Percentiles rank a stretch among this genome's conserved stretches.
phyloP scores from a whole-genome alignment of 2,329 filamentous ascomycete genomes.

The Trichoderma atroviride region DNA sequence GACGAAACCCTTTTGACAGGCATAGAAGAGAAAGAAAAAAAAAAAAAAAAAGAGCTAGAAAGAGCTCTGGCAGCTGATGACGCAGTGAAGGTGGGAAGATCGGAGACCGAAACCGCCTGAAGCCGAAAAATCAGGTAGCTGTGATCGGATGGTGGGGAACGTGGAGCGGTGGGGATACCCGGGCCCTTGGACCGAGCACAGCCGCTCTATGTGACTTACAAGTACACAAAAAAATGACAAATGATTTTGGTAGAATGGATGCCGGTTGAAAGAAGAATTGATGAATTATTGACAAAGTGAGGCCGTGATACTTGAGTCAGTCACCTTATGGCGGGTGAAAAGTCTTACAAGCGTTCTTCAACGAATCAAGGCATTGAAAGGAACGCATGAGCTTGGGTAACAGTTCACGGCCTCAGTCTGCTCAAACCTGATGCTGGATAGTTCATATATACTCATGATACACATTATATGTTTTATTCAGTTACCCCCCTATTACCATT shows the following conservation, averaged over 20 bases:
- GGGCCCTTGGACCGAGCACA: constrained; percentile 4
- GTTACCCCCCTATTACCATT: neutral
- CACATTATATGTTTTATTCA: neutral
- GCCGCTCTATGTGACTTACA: neutral
- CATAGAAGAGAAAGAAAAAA: neutral
- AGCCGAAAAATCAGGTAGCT: constrained; percentile 19
- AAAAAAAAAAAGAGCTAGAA: neutral
- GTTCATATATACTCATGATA: neutral
- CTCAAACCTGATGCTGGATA: neutral
- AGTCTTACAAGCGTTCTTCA: neutral
- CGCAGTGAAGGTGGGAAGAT: constrained; percentile 18
- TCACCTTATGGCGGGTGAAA: neutral
- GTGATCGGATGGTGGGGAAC: constrained; percentile 15
- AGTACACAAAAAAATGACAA: neutral
- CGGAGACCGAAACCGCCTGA: constrained; percentile 8
- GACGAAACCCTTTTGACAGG: neutral
- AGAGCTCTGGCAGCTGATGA: neutral
- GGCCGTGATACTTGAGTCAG: neutral
- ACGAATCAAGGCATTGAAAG: neutral
- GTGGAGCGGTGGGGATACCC: constrained; percentile 16
- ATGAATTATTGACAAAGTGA: neutral
- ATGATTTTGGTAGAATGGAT: neutral
- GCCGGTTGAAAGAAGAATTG: neutral
- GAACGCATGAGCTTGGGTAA: neutral
- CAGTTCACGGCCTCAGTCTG: neutral